These are phyloP conservation scores for Penicillium sp. DNA, from an alignment of 2,329 filamentous ascomycete genomes.

Conservation along the genomic window DNA sequence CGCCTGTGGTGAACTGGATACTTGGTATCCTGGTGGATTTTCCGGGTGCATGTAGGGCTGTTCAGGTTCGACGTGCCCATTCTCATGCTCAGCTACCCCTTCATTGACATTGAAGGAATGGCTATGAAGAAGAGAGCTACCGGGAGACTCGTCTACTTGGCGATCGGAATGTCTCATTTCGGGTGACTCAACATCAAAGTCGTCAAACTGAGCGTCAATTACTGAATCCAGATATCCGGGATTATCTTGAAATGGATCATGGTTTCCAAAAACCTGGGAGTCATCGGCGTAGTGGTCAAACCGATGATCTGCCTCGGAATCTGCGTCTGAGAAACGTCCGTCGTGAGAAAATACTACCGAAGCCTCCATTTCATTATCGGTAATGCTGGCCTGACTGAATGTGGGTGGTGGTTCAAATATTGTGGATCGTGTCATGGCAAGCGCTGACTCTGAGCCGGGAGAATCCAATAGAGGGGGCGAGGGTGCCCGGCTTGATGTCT, in stretches of 20 bases:
- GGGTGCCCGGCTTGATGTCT: slow-evolving; percentile 27
- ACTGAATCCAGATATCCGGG: slow-evolving; percentile 41
- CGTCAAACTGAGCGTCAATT: slow-evolving; percentile 36
- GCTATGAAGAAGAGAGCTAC: slow-evolving; percentile 18
- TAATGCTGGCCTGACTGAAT: not conserved
- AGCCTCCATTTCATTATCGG: slow-evolving; percentile 20
- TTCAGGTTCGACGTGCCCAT: not conserved
- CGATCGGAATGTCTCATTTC: slow-evolving; percentile 10
- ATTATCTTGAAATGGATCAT: slow-evolving; percentile 37
- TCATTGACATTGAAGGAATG: slow-evolving; percentile 13
- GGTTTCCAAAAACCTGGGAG: slow-evolving; percentile 27
- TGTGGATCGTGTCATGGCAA: slow-evolving; percentile 40
- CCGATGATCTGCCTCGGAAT: slow-evolving; percentile 35
- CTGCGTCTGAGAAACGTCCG: slow-evolving; percentile 45
- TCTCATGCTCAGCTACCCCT: not conserved
- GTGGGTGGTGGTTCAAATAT: slow-evolving; percentile 35
- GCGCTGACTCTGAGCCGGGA: slow-evolving; percentile 23
- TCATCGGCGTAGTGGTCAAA: slow-evolving; percentile 27
- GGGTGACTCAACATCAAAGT: slow-evolving; percentile 31
- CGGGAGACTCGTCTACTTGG: slow-evolving; percentile 8
- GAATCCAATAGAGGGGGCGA: slow-evolving; percentile 28
- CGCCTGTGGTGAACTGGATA: not conserved
- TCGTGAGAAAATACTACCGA: slow-evolving; percentile 38
- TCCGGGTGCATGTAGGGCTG: not conserved
- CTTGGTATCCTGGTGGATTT: not conserved